A percentile compares a stretch with the other conserved stretches of the same genome.
Evolutionary conservation across 495 filamentous ascomycete species (phyloP).

Genomic region (Oidiodendron maius): DNA sequence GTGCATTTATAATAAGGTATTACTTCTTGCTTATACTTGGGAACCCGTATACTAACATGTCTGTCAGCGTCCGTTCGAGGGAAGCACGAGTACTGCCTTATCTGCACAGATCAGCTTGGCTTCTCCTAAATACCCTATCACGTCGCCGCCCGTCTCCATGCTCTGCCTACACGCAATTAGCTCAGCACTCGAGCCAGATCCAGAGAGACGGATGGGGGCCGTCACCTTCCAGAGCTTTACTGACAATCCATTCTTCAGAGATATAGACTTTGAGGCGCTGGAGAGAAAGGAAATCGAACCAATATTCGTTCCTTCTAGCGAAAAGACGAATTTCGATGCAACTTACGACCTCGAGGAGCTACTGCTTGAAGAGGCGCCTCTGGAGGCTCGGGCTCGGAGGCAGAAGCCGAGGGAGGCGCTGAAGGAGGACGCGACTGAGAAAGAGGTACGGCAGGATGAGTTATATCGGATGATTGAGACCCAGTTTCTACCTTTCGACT

Average conservation of each 20-base stretch:
- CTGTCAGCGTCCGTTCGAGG: constrained; percentile 78
- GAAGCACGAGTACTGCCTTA: constrained; percentile 73
- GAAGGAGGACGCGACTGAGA: constrained; percentile 90
- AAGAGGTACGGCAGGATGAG: constrained; percentile 91
- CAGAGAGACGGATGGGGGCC: constrained; percentile 72
- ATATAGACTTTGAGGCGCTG: constrained; percentile 78
- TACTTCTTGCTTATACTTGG: constrained; percentile 15
- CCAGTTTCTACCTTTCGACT: constrained; percentile 93
- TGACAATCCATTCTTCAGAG: constrained; percentile 80
- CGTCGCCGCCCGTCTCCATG: constrained; percentile 79
- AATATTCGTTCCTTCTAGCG: constrained; percentile 84
- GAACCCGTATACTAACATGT: constrained; percentile 10
- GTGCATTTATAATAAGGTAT: constrained; percentile 97
- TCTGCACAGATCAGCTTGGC: constrained; percentile 78
- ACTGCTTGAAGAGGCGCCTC: constrained; percentile 86
- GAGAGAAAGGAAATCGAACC: constrained; percentile 88
- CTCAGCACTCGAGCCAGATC: constrained; percentile 74
- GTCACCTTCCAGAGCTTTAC: constrained; percentile 74
- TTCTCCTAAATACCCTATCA: constrained; percentile 80
- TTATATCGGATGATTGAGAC: constrained; percentile 92
- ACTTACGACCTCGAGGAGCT: constrained; percentile 97
- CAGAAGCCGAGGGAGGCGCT: constrained; percentile 90
- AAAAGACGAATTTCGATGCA: constrained; percentile 98
- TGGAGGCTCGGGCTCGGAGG: constrained; percentile 85
- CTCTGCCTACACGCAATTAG: constrained; percentile 81